These are phyloP conservation scores for Colletotrichum tanaceti DNA, from an alignment of 2,329 filamentous ascomycete genomes.

Conservation along the genomic window DNA sequence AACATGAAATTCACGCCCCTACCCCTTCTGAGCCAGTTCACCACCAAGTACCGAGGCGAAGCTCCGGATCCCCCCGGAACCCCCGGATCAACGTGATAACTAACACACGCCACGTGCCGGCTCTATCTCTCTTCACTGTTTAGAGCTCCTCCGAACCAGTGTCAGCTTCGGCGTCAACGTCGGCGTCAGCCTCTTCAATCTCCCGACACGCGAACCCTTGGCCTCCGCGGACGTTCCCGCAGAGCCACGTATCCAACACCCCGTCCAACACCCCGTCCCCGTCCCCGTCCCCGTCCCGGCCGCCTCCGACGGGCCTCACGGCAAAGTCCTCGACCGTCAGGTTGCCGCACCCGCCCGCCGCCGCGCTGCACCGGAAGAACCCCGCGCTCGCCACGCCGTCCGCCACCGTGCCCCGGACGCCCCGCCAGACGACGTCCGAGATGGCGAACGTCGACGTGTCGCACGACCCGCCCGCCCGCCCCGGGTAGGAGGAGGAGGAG, in stretches of 20 bases:
- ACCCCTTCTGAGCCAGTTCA: background rate
- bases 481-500: no score
- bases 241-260: conserved; percentile 44
- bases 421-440: conserved; percentile 45
- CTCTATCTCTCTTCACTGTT: no score
- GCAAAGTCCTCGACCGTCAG: conserved; percentile 45
- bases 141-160: conserved; percentile 10
- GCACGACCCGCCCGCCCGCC: conserved; percentile 50
- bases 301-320: conserved; percentile 41
- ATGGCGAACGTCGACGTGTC: conserved; percentile 50
- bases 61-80: conserved; percentile 28
- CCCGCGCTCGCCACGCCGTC: conserved; percentile 44
- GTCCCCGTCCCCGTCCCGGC: no score
- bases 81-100: no score
- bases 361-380: conserved; percentile 49
- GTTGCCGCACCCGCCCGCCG: conserved; percentile 48
- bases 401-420: conserved; percentile 47
- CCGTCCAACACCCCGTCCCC: no score
- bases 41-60: background rate
- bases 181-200: conserved; percentile 9
- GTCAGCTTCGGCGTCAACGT: no score
- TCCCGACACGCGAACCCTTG: conserved; percentile 45
- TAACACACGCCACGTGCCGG: no score
- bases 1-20: background rate
- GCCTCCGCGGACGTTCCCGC: conserved; percentile 45